Conservation (phyloP, 306 rosid species). For the Ormosia semicastrata region DNA sequence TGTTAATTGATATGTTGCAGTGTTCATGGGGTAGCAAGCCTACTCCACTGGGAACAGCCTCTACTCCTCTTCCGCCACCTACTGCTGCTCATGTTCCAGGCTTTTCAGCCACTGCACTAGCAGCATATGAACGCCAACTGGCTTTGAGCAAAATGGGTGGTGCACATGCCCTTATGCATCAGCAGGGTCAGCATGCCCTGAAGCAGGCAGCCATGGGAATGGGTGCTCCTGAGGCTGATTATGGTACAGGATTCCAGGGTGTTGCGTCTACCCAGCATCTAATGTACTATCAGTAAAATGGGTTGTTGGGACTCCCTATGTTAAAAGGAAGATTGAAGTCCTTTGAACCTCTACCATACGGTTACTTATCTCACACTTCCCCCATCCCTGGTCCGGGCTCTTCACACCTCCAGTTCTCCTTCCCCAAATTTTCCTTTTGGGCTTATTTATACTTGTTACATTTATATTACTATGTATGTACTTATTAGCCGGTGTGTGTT, state of each 20-base stretch:
- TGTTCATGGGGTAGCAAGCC: slow-evolving; percentile 99
- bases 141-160: slow-evolving; percentile 70
- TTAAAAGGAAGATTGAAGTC: slow-evolving; percentile 27
- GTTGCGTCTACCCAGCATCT: slow-evolving; percentile 67
- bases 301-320: slow-evolving; percentile 13
- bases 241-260: slow-evolving; percentile 55
- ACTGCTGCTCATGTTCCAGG: slow-evolving; percentile 49
- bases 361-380: not conserved
- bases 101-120: slow-evolving; percentile 54
- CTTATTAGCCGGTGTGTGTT: no score
- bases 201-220: slow-evolving; percentile 87
- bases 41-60: slow-evolving; percentile 81
- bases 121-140: slow-evolving; percentile 70
- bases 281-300: slow-evolving; percentile 69
- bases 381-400: no score
- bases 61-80: slow-evolving; percentile 79
- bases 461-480: no score
- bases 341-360: slow-evolving; percentile 9
- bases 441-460: no score
- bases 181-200: slow-evolving; percentile 71
- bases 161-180: slow-evolving; percentile 76
- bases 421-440: no score
- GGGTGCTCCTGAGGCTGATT: slow-evolving; percentile 66
- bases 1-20: slow-evolving; percentile 41
- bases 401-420: no score